Percentiles rank a stretch among this genome's conserved stretches.
These are phyloP conservation scores for Fistulifera pelliculosa DNA, from an alignment of 108 stramenopile genomes.

Conservation along the genomic window DNA sequence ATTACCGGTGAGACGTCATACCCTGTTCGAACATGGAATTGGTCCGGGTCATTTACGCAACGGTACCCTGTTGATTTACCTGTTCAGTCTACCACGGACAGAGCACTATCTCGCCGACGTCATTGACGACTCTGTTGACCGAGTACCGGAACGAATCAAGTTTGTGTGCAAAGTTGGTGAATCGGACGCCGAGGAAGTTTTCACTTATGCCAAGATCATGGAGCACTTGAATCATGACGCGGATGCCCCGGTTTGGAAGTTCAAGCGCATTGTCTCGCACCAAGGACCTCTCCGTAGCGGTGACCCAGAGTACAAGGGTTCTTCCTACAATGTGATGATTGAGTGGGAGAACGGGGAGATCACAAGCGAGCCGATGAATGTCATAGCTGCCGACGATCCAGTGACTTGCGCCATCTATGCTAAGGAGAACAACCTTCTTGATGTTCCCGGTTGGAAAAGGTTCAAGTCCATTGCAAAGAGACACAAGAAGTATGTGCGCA, in stretches of 20 bases:
- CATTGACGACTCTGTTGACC: not conserved
- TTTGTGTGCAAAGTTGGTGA: not conserved
- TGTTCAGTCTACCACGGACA: no score
- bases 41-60: no score
- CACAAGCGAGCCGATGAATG: conserved; percentile 20
- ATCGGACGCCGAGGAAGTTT: conserved; percentile 1
- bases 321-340: conserved; percentile 21
- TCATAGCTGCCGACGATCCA: conserved; percentile 19
- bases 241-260: conserved; percentile 2
- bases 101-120: not conserved
- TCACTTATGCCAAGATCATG: not conserved
- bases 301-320: conserved; percentile 16
- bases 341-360: conserved; percentile 22
- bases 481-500: conserved; percentile 3
- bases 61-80: no score
- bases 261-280: conserved; percentile 2
- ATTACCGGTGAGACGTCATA: no score
- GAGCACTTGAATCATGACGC: not conserved
- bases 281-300: conserved; percentile 11
- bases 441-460: conserved; percentile 33
- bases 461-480: conserved; percentile 11
- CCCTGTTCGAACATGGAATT: no score
- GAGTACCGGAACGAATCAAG: conserved; percentile 1
- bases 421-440: conserved; percentile 18
- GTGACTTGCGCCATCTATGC: conserved; percentile 31